These are phyloP conservation scores for Trypanosoma rangeli DNA, from an alignment of 208 protist species.

Conservation along the genomic window DNA sequence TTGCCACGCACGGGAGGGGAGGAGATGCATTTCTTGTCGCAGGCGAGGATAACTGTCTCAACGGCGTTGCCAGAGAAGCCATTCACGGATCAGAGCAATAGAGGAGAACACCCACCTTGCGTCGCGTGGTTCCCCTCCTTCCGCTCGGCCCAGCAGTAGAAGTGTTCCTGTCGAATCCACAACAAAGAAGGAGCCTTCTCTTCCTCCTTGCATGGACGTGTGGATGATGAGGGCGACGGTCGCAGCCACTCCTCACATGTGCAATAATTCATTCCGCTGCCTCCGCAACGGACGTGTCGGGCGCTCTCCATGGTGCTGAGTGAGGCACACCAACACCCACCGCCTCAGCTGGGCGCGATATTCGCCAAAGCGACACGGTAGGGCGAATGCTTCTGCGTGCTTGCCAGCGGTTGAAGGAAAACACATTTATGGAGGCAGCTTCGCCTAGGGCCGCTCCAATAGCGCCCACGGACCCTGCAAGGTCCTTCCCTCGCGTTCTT, in stretches of 20 bases:
- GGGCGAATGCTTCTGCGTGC: conserved; percentile 44
- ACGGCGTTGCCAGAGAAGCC: too few relatives aligned
- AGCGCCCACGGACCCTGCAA: conserved; percentile 3
- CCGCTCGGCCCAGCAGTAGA: neutral
- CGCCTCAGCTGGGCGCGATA: neutral
- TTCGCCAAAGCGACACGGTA: conserved; percentile 19
- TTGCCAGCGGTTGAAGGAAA: conserved; percentile 49
- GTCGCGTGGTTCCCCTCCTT: neutral
- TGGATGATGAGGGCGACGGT: neutral
- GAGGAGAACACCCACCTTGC: neutral
- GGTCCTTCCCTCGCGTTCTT: neutral
- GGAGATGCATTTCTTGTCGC: too few relatives aligned
- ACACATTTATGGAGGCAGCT: neutral
- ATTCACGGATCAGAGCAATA: too few relatives aligned
- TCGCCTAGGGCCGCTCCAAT: neutral
- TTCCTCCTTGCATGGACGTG: neutral
- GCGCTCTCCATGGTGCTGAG: neutral
- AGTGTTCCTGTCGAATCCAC: neutral
- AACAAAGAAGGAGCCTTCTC: neutral
- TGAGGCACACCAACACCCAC: neutral
- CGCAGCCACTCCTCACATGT: neutral
- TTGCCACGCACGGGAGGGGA: too few relatives aligned
- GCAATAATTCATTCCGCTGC: neutral
- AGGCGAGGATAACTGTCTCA: too few relatives aligned
- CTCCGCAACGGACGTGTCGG: neutral